Conservation (phyloP, 129 eudicot species). For the Flaveria linearis region DNA sequence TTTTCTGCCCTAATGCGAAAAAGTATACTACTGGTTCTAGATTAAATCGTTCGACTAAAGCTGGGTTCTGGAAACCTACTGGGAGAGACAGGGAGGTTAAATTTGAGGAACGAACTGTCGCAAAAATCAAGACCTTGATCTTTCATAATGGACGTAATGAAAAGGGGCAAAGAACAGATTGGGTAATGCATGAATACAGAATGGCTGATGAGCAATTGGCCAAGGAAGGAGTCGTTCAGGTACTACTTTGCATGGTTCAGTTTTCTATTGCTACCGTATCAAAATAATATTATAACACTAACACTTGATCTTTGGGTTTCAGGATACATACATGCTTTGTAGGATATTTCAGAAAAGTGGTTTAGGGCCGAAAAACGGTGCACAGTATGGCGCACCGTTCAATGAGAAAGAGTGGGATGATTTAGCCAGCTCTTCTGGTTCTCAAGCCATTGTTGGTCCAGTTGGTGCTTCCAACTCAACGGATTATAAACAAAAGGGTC, state of each 20-base stretch:
- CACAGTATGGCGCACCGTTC: conserved; percentile 79
- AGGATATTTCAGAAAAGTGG: conserved; percentile 71
- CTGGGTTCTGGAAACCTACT: conserved; percentile 77
- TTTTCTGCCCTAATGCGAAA: conserved; percentile 69
- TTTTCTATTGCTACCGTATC: background rate
- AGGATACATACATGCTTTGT: conserved; percentile 69
- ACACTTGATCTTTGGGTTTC: conserved; percentile 16
- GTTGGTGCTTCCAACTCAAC: conserved; percentile 1
- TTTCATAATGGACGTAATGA: conserved; percentile 64
- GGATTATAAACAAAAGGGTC: conserved; percentile 20
- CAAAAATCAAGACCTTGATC: conserved; percentile 58
- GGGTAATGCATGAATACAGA: conserved; percentile 79
- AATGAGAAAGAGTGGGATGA: conserved; percentile 64
- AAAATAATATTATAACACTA: background rate
- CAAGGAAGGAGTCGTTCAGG: conserved; percentile 58
- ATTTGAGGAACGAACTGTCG: conserved; percentile 45
- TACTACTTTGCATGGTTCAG: background rate
- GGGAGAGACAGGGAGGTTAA: conserved; percentile 63
- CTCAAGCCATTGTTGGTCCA: conserved; percentile 31
- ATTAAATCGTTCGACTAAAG: conserved; percentile 60
- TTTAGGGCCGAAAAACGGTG: conserved; percentile 66
- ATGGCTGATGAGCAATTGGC: conserved; percentile 47
- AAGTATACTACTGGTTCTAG: conserved; percentile 65
- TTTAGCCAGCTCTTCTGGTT: conserved; percentile 24
- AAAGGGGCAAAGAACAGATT: conserved; percentile 63